Evolutionary conservation across 352 stramenopile species (phyloP).

Genomic region (Pythium myriotylum): DNA sequence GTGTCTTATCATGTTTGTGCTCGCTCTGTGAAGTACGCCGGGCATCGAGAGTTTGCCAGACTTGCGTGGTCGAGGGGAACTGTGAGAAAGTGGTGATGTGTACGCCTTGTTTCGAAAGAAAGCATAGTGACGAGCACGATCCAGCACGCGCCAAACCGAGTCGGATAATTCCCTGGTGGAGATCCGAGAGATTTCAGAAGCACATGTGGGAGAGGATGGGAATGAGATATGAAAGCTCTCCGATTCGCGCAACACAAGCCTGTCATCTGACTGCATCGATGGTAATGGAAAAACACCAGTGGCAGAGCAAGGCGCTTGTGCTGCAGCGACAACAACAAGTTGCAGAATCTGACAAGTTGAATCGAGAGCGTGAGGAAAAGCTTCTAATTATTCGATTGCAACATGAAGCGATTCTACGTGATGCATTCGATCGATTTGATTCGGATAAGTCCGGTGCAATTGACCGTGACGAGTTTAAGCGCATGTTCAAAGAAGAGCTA

Average conservation of each 20-base stretch:
- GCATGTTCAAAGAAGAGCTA: conserved; percentile 52
- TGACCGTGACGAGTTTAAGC: conserved; percentile 36
- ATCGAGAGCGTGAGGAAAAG: conserved; percentile 28
- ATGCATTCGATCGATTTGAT: conserved; percentile 51
- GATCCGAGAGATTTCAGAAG: conserved; percentile 22
- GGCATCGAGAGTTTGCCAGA: conserved; percentile 20
- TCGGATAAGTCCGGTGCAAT: conserved; percentile 42
- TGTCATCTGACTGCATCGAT: not conserved
- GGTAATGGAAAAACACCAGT: conserved; percentile 33
- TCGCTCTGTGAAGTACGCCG: conserved; percentile 30
- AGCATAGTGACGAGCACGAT: conserved; percentile 17
- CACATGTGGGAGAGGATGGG: conserved; percentile 27
- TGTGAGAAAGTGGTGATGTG: not conserved
- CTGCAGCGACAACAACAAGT: conserved; percentile 4
- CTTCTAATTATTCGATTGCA: conserved; percentile 38
- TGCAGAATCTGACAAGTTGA: conserved; percentile 9
- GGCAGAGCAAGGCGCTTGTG: conserved; percentile 20
- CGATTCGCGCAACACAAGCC: not conserved
- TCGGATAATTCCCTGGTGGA: conserved; percentile 29
- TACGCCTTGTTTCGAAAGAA: conserved; percentile 35
- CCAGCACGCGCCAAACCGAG: not conserved
- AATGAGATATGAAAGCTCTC: not conserved
- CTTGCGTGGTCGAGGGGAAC: conserved; percentile 7
- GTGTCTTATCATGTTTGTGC: conserved; percentile 24
- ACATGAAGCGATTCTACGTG: conserved; percentile 44